Percentiles rank a stretch among this genome's conserved stretches.
Conservation (phyloP, 2,329 filamentous ascomycete species). For the Colletotrichum gigasporum region DNA sequence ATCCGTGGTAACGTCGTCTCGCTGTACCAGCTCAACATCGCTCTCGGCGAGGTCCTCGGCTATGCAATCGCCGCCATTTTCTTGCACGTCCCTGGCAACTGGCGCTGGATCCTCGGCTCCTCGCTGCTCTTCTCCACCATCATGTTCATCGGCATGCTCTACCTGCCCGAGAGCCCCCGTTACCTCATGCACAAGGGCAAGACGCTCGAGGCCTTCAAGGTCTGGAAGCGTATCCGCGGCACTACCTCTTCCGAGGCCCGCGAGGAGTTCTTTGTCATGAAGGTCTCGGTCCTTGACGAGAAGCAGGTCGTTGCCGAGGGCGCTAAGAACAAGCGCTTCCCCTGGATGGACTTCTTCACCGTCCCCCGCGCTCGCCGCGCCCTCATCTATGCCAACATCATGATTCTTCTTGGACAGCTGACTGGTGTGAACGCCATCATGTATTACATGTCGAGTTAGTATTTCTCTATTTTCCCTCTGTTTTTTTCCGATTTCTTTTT, state of each 20-base stretch:
- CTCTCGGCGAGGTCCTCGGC: slow-evolving; percentile 77
- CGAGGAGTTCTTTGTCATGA: slow-evolving; percentile 79
- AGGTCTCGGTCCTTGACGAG: slow-evolving; percentile 66
- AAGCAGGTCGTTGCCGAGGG: slow-evolving; percentile 62
- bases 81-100: slow-evolving; percentile 73
- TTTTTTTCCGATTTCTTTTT: no score
- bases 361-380: slow-evolving; percentile 73
- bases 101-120: slow-evolving; percentile 78
- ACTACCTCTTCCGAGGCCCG: slow-evolving; percentile 63
- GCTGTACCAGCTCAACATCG: slow-evolving; percentile 80
- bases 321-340: slow-evolving; percentile 63
- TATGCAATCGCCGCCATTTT: slow-evolving; percentile 80
- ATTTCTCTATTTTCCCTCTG: no score
- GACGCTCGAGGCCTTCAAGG: slow-evolving; percentile 55
- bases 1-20: slow-evolving; percentile 78
- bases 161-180: slow-evolving; percentile 75
- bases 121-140: slow-evolving; percentile 70
- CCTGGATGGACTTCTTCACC: slow-evolving; percentile 80
- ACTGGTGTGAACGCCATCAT: slow-evolving; percentile 77
- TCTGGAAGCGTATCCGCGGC: slow-evolving; percentile 79
- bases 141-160: slow-evolving; percentile 68
- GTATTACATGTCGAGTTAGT: slow-evolving; percentile 71
- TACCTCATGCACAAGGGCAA: slow-evolving; percentile 74
- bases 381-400: slow-evolving; percentile 73
- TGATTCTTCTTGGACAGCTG: slow-evolving; percentile 76